Percentiles rank a stretch among this genome's conserved stretches.
phyloP scores from a whole-genome alignment of 768 basidiomycete genomes.

The Leccinellum albellum region DNA sequence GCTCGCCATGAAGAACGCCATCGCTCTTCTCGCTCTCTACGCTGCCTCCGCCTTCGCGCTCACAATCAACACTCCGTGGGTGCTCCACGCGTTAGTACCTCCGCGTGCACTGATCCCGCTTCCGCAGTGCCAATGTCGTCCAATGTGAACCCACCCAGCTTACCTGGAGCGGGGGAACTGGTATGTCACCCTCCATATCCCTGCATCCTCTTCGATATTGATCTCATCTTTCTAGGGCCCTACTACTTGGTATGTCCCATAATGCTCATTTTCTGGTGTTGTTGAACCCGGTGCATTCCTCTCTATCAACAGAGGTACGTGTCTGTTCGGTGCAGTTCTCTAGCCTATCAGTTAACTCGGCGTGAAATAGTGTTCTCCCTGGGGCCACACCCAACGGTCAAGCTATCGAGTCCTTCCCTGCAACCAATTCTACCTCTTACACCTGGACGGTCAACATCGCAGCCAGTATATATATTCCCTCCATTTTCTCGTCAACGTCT shows the following conservation, averaged over 20 bases:
- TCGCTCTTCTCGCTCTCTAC: conserved; percentile 40
- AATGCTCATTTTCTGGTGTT: not conserved
- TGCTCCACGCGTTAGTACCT: conserved; percentile 4
- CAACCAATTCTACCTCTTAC: conserved; percentile 35
- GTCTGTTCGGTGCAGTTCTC: not conserved
- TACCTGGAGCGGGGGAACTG: conserved; percentile 51
- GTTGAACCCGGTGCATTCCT: not conserved
- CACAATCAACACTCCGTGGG: conserved; percentile 71
- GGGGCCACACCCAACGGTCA: conserved; percentile 43
- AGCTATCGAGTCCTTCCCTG: conserved; percentile 47
- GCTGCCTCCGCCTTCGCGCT: conserved; percentile 45
- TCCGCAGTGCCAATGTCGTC: conserved; percentile 41
- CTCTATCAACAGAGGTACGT: conserved; percentile 37
- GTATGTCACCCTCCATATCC: conserved; percentile 36
- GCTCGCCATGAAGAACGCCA: conserved; percentile 47
- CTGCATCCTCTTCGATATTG: not conserved
- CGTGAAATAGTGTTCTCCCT: conserved; percentile 46
- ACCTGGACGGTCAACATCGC: conserved; percentile 56
- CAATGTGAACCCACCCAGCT: conserved; percentile 58
- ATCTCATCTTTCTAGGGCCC: conserved; percentile 40
- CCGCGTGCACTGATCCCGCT: conserved; percentile 1
- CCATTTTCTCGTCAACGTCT: not conserved
- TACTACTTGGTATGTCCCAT: conserved; percentile 56
- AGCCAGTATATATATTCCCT: conserved; percentile 32
- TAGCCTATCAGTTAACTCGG: not conserved